phyloP scores from a whole-genome alignment of 208 protist species.

The Trypanosoma brucei region DNA sequence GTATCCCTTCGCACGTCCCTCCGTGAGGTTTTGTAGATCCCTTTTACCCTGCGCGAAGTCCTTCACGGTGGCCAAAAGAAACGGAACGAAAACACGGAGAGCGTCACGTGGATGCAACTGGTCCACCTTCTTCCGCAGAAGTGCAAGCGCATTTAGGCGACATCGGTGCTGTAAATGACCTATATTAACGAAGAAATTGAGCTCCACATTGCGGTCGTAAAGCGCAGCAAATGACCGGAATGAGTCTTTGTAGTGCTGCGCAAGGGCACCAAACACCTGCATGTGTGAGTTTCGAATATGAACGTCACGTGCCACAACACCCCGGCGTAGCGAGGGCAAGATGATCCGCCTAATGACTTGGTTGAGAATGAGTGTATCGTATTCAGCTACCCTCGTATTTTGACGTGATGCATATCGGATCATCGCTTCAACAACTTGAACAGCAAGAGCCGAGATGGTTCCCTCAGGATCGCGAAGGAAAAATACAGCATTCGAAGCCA shows the following conservation, averaged over 20 bases:
- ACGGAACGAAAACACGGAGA: slow-evolving; percentile 85
- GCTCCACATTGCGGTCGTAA: slow-evolving; percentile 64
- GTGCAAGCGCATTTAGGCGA: slow-evolving; percentile 70
- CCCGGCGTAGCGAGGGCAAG: slow-evolving; percentile 76
- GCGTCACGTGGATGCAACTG: slow-evolving; percentile 69
- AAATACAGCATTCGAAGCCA: slow-evolving; percentile 76
- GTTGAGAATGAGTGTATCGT: slow-evolving; percentile 48
- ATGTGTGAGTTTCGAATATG: slow-evolving; percentile 76
- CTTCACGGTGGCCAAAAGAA: slow-evolving; percentile 74
- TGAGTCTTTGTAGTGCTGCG: slow-evolving; percentile 38
- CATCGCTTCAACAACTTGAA: slow-evolving; percentile 70
- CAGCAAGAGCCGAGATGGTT: slow-evolving; percentile 66
- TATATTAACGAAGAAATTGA: slow-evolving; percentile 83
- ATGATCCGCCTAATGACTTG: slow-evolving; percentile 64
- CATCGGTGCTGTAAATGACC: slow-evolving; percentile 77
- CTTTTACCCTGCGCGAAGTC: slow-evolving; percentile 87
- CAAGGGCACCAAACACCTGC: slow-evolving; percentile 61
- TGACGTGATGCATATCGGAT: slow-evolving; percentile 58
- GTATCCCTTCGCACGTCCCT: slow-evolving; percentile 80
- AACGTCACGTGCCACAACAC: slow-evolving; percentile 70
- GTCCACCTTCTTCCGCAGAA: slow-evolving; percentile 46
- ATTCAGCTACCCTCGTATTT: slow-evolving; percentile 11
- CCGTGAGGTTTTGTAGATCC: slow-evolving; percentile 70
- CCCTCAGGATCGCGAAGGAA: slow-evolving; percentile 79
- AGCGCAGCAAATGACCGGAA: slow-evolving; percentile 78